These are phyloP conservation scores for Berkeleyomyces basicola DNA, from an alignment of 2,329 filamentous ascomycete species.

Conservation along the genomic window DNA sequence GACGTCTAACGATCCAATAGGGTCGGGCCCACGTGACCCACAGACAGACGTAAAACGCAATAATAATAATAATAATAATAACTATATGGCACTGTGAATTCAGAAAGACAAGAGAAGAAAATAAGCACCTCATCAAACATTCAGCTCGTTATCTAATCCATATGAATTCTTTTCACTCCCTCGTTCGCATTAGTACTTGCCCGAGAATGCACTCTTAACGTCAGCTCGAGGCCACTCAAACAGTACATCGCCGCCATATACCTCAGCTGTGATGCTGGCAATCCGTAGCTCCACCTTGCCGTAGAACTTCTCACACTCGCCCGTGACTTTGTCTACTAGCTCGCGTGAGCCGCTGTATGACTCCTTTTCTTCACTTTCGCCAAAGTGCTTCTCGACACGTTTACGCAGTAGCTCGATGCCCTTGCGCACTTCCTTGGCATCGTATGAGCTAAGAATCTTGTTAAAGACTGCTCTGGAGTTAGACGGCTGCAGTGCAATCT, in stretches of 20 bases:
- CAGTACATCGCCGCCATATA: constrained; percentile 47
- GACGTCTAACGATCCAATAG: too few relatives aligned
- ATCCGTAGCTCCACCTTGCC: constrained; percentile 44
- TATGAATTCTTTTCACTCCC: background rate
- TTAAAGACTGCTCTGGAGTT: constrained; percentile 72
- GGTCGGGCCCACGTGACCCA: too few relatives aligned
- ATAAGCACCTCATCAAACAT: background rate
- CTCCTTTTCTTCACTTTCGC: constrained; percentile 73
- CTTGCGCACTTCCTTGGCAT: constrained; percentile 70
- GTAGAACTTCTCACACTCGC: constrained; percentile 47
- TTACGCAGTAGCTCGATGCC: constrained; percentile 83
- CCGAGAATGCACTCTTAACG: constrained; percentile 39
- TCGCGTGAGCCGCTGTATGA: constrained; percentile 47
- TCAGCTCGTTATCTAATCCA: background rate
- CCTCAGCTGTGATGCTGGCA: constrained; percentile 40
- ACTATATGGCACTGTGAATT: background rate
- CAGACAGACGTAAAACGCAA: too few relatives aligned
- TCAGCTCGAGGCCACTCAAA: constrained; percentile 51
- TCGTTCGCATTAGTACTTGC: background rate
- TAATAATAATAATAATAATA: too few relatives aligned
- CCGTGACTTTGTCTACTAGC: constrained; percentile 40
- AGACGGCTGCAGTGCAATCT: constrained; percentile 63
- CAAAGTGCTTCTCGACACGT: constrained; percentile 93
- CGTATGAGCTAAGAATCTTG: constrained; percentile 67
- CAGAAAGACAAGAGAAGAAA: background rate